Percentiles rank a stretch among this genome's conserved stretches.
Evolutionary conservation across 495 filamentous ascomycete species (phyloP).

Genomic region (Bathelium albidoporum): DNA sequence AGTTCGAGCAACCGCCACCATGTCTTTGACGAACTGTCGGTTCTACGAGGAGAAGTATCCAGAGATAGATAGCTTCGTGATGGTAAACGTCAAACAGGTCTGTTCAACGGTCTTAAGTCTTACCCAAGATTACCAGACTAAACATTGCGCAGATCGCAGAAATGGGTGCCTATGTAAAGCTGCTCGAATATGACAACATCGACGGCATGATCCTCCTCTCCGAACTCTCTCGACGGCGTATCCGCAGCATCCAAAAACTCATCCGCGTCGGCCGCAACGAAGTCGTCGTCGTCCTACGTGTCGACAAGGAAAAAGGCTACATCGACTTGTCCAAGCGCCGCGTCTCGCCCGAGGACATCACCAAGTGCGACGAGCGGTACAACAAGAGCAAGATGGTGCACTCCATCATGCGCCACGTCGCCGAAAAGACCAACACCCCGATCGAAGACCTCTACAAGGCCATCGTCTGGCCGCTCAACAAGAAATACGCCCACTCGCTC

Average conservation of each 20-base stretch:
- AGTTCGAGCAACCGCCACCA: constrained; percentile 29
- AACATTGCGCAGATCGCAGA: constrained; percentile 73
- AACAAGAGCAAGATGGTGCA: constrained; percentile 99
- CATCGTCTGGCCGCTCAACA: constrained; percentile 95
- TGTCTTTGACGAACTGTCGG: constrained; percentile 97
- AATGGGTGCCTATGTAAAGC: constrained; percentile 99
- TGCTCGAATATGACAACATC: constrained; percentile 98
- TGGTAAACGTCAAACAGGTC: constrained; percentile 62
- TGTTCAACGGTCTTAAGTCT: constrained; percentile 13
- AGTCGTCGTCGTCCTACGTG: constrained; percentile 93
- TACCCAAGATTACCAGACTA: background rate
- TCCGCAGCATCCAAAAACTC: constrained; percentile 95
- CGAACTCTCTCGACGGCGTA: constrained; percentile 91
- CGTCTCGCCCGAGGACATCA: constrained; percentile 92
- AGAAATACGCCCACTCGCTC: constrained; percentile 91
- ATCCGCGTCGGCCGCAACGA: constrained; percentile 97
- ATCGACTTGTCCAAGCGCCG: constrained; percentile 98
- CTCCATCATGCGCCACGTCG: constrained; percentile 94
- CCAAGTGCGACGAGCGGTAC: constrained; percentile 97
- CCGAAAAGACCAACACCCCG: constrained; percentile 87
- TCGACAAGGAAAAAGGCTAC: constrained; percentile 99
- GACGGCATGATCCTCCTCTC: constrained; percentile 98
- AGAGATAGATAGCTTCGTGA: constrained; percentile 97
- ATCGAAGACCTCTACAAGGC: constrained; percentile 87
- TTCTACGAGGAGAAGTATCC: constrained; percentile 99